phyloP scores from a whole-genome alignment of 2,329 filamentous ascomycete genomes.

The Neofusicoccum ribis region DNA sequence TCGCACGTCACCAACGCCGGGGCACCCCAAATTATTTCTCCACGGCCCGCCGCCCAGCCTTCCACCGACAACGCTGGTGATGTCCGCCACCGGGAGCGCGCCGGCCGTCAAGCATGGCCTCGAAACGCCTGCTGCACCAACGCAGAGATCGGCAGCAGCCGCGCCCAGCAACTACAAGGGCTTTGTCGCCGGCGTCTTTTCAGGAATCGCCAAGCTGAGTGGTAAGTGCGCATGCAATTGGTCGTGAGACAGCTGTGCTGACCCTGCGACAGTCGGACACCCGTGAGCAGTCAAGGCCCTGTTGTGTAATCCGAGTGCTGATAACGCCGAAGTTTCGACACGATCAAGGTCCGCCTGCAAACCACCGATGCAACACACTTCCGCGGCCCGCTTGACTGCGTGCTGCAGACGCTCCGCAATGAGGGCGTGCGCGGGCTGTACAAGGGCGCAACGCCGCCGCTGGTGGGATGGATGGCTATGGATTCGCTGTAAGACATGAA shows the following conservation, averaged over 20 bases:
- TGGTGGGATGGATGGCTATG: slow-evolving; percentile 99
- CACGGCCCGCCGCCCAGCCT: not conserved
- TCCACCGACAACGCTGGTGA: slow-evolving; percentile 21
- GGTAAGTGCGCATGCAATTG: slow-evolving; percentile 56
- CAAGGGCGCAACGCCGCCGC: slow-evolving; percentile 88
- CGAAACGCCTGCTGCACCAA: slow-evolving; percentile 27
- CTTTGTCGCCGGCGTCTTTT: slow-evolving; percentile 97
- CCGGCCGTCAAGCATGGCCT: slow-evolving; percentile 29
- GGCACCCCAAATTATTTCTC: not conserved
- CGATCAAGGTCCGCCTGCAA: slow-evolving; percentile 93
- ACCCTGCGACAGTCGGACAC: slow-evolving; percentile 55
- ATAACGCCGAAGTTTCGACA: slow-evolving; percentile 71
- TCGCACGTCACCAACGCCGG: slow-evolving; percentile 6
- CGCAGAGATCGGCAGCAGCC: slow-evolving; percentile 28
- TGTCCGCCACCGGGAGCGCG: slow-evolving; percentile 38
- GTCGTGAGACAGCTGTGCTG: slow-evolving; percentile 10
- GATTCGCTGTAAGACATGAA: slow-evolving; percentile 61
- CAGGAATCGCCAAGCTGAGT: slow-evolving; percentile 84
- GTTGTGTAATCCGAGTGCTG: not conserved
- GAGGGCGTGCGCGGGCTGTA: slow-evolving; percentile 86
- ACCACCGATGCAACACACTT: slow-evolving; percentile 79
- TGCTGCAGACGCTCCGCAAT: slow-evolving; percentile 78
- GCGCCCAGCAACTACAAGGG: slow-evolving; percentile 74
- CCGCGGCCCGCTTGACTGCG: slow-evolving; percentile 80
- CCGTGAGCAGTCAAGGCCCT: slow-evolving; percentile 45